Percentiles rank a stretch among this genome's conserved stretches.
These are phyloP conservation scores for Globisporangium emineosum DNA, from an alignment of 352 stramenopile species.

Conservation along the genomic window DNA sequence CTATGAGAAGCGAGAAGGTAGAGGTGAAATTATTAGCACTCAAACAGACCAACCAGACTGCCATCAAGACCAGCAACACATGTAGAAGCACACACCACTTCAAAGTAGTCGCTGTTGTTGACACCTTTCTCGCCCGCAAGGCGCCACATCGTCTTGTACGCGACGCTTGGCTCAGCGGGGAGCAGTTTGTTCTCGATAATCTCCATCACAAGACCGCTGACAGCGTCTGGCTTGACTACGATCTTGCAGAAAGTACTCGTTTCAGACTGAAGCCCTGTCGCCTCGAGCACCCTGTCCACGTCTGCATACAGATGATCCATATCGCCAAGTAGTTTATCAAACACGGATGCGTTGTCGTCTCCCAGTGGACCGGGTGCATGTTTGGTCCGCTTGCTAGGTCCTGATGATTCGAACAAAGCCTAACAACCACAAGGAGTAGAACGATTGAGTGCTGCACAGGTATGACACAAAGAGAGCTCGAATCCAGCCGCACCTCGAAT, in stretches of 20 bases:
- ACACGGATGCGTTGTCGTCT: background rate
- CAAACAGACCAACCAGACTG: background rate
- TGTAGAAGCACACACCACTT: background rate
- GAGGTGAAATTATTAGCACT: background rate
- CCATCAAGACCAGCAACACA: background rate
- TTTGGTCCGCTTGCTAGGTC: background rate
- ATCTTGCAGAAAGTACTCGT: background rate
- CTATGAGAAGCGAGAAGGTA: background rate
- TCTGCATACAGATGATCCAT: slow-evolving; percentile 1
- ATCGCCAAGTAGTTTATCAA: background rate
- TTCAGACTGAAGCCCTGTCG: background rate
- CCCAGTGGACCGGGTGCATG: background rate
- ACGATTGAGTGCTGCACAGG: background rate
- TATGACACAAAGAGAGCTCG: background rate
- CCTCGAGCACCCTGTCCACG: background rate
- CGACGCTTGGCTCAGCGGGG: background rate
- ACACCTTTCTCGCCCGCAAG: background rate
- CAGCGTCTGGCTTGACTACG: background rate
- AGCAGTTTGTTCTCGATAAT: slow-evolving; percentile 3
- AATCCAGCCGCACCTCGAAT: background rate
- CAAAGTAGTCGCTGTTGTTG: slow-evolving; percentile 4
- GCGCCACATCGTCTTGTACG: slow-evolving; percentile 1
- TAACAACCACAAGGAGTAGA: background rate
- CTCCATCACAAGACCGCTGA: background rate
- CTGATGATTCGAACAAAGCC: background rate